A percentile compares a stretch with the other conserved stretches of the same genome.
These are phyloP conservation scores for Chlorella sorokiniana DNA, from an alignment of 139 green algal species.

Conservation along the genomic window DNA sequence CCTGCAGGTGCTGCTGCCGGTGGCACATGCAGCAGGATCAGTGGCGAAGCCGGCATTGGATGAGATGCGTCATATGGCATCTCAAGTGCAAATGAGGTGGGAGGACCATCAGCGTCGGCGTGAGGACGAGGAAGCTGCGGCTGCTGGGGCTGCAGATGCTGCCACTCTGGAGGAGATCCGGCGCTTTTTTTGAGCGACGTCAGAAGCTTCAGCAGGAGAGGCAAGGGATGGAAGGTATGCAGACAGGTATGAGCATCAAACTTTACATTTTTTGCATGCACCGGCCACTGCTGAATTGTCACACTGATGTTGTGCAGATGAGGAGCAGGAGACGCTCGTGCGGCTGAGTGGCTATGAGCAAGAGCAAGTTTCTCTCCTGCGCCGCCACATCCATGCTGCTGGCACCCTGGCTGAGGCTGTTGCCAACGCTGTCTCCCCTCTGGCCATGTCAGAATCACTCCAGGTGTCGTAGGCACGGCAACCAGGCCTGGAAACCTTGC, in stretches of 20 bases:
- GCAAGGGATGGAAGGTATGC: background rate
- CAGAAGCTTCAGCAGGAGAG: constrained; percentile 5
- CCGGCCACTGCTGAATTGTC: background rate
- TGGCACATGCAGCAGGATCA: constrained; percentile 35
- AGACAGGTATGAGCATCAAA: background rate
- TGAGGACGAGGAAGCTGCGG: background rate
- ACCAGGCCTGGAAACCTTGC: too few relatives aligned
- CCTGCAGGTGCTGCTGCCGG: constrained; percentile 49
- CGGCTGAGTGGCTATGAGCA: constrained; percentile 3
- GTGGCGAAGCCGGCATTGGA: constrained; percentile 28
- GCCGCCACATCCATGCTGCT: constrained; percentile 47
- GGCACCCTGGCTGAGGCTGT: constrained; percentile 59
- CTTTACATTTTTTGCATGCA: background rate
- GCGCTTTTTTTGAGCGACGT: constrained; percentile 42
- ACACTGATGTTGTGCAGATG: background rate
- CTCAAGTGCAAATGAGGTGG: constrained; percentile 13
- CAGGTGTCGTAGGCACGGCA: constrained; percentile 15
- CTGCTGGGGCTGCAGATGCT: background rate
- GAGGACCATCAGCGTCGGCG: background rate
- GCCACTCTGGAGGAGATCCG: constrained; percentile 22
- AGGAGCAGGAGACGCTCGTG: constrained; percentile 31
- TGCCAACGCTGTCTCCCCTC: constrained; percentile 56
- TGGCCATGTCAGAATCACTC: constrained; percentile 62
- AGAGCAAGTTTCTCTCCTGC: constrained; percentile 47
- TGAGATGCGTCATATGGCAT: background rate